These are phyloP conservation scores for Podospora pseudocomata DNA, from an alignment of 495 filamentous ascomycete species.

Conservation along the genomic window DNA sequence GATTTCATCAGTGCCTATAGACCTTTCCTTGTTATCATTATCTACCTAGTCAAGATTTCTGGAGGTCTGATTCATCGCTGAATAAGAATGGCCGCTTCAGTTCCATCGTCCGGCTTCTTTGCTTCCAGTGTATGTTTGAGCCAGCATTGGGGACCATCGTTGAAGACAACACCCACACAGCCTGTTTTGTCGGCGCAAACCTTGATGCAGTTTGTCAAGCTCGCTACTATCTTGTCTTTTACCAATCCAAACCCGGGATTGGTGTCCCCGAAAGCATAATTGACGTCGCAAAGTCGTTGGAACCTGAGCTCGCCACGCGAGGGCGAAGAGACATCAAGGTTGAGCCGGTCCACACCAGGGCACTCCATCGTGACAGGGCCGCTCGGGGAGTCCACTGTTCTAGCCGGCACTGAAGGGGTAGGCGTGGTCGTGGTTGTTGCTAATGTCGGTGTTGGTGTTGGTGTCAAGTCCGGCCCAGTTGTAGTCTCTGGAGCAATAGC, in stretches of 20 bases:
- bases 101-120: background rate
- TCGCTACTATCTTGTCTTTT: background rate
- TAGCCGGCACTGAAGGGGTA: background rate
- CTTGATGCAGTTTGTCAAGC: conserved; percentile 1
- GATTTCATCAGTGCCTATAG: too few species aligned
- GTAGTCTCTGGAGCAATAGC: background rate
- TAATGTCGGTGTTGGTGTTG: background rate
- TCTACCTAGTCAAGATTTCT: background rate
- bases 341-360: background rate
- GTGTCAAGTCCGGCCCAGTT: background rate
- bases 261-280: background rate
- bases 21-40: too few species aligned
- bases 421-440: background rate
- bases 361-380: background rate
- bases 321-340: background rate
- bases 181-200: background rate
- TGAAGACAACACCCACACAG: background rate
- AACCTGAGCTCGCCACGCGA: background rate
- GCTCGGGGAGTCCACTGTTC: background rate
- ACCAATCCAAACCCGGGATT: background rate
- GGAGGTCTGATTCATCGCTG: background rate
- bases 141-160: background rate
- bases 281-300: background rate
- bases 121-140: background rate
- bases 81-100: background rate